Conservation (phyloP, 2,329 filamentous ascomycete species). For the Mycocentrospora acerina region DNA sequence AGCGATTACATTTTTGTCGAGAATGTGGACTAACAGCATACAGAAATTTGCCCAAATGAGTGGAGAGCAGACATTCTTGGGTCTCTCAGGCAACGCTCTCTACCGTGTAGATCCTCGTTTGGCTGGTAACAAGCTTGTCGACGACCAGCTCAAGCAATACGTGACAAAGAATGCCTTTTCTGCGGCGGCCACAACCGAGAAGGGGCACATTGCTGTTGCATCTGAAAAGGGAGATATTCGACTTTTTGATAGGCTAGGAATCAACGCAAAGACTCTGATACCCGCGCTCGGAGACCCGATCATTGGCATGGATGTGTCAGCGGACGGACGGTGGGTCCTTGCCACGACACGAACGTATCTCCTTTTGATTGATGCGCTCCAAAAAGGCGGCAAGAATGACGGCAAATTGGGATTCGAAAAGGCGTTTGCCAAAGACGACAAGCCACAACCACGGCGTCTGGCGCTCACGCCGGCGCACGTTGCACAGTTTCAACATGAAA, state of each 20-base stretch:
- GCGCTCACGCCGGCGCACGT: constrained; percentile 88
- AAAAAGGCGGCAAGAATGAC: constrained; percentile 92
- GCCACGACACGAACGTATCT: constrained; percentile 94
- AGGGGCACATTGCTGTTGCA: constrained; percentile 94
- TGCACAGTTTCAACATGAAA: constrained; percentile 97
- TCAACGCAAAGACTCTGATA: constrained; percentile 96
- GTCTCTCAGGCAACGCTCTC: constrained; percentile 87
- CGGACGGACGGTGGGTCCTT: constrained; percentile 92
- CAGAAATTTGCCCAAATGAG: constrained; percentile 98
- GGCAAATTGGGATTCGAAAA: constrained; percentile 98
- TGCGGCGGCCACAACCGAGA: constrained; percentile 88
- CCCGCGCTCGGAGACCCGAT: constrained; percentile 94
- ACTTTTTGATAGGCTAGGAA: constrained; percentile 91
- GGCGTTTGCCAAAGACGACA: constrained; percentile 85
- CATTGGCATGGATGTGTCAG: constrained; percentile 90
- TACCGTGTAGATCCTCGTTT: constrained; percentile 93
- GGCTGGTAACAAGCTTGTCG: constrained; percentile 87
- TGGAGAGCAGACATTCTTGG: constrained; percentile 89
- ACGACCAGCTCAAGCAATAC: constrained; percentile 92
- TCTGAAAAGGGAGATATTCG: constrained; percentile 98
- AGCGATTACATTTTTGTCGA: neutral
- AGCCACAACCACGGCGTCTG: constrained; percentile 89
- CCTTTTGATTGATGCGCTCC: constrained; percentile 85
- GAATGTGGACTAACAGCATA: constrained; percentile 23
- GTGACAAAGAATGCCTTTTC: constrained; percentile 97